A percentile compares a stretch with the other conserved stretches of the same genome.
Evolutionary conservation across 495 filamentous ascomycete genomes (phyloP).

Genomic region (Sabuloglossum arenarium): DNA sequence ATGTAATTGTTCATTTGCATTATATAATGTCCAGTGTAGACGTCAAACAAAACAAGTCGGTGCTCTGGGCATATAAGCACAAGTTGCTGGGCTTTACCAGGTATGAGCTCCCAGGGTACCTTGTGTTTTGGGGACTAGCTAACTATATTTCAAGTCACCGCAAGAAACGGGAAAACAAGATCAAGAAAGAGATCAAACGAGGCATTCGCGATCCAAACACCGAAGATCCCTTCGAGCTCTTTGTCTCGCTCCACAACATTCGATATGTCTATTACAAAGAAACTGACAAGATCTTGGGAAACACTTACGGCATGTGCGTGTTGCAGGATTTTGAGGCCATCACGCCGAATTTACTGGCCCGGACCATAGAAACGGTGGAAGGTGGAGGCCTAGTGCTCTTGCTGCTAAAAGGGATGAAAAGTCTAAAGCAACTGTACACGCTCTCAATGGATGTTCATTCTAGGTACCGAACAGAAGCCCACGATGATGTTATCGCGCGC

Average conservation of each 20-base stretch:
- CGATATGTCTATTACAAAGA: conserved; percentile 99
- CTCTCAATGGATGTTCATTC: conserved; percentile 97
- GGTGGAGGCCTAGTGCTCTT: conserved; percentile 84
- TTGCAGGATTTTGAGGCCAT: conserved; percentile 96
- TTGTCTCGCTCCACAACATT: conserved; percentile 89
- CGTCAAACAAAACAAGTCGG: conserved; percentile 87
- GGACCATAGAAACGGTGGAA: conserved; percentile 94
- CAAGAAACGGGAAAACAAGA: conserved; percentile 93
- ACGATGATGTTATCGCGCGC: conserved; percentile 81
- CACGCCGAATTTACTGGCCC: conserved; percentile 84
- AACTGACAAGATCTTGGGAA: conserved; percentile 97
- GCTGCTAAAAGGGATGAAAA: conserved; percentile 88
- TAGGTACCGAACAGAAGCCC: conserved; percentile 88
- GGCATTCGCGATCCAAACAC: conserved; percentile 87
- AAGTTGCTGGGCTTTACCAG: conserved; percentile 82
- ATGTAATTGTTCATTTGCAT: conserved; percentile 90
- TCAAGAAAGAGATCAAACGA: conserved; percentile 93
- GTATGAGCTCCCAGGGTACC: conserved; percentile 10
- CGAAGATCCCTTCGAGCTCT: conserved; percentile 94
- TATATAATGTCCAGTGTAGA: conserved; percentile 81
- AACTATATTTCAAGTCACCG: conserved; percentile 40
- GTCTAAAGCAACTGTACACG: conserved; percentile 92
- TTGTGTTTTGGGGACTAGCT: not conserved
- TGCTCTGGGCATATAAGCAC: conserved; percentile 99
- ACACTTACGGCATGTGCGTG: conserved; percentile 97